Base-by-base conservation (phyloP, 1,139 yeast genomes). In the Blastobotrys persicus region DNA sequence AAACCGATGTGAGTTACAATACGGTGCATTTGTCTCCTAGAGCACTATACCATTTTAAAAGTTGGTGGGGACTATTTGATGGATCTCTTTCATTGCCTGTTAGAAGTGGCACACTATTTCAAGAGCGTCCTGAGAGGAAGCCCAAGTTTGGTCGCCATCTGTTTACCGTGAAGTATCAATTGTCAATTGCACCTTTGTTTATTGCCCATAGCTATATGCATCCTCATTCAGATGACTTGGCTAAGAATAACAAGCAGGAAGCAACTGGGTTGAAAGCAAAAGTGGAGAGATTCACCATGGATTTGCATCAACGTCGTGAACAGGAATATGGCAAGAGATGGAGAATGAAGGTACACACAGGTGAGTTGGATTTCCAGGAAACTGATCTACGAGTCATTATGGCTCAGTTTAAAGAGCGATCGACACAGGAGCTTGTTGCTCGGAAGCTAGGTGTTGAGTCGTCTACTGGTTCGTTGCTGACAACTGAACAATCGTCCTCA, bases 241-340 rank as follows among this genome's bases (percentile, higher is more conserved):
- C 73, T 18, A 77, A 77, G 42, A 70, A 72, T 42, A 74, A 74
- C 47, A 69, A 74, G 33, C 73, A 82, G 41, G 78, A 83, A 1
- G 78, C 85, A 55, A 84, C 89, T 2, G 98, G 98, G 5, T 61
- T 89, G 33, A 92, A 92, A 65, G 88, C 85, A 2, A 81, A 80
- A 56, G 78, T 85, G 23, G 74, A 78, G 2, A 73, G 74, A 5
- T 88, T 91, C 60, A 67, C 77, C 2, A 73, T 92, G 70, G 98
- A 91, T 62, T 66, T 91, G 32, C 98, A 92, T 63, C 97, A 85
- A 61, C 74, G 95, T 44, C 84, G 87, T 57, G 92, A 88, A 61
- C 75, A 83, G 18, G 74, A 79, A 45, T 74, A 77, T 31, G 73
- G 83, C 46, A 77, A 81, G 48, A 76, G 82, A 26, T 78, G 82